Evolutionary conservation across 495 filamentous ascomycete genomes (phyloP).

Genomic region (Arthonia radiata): DNA sequence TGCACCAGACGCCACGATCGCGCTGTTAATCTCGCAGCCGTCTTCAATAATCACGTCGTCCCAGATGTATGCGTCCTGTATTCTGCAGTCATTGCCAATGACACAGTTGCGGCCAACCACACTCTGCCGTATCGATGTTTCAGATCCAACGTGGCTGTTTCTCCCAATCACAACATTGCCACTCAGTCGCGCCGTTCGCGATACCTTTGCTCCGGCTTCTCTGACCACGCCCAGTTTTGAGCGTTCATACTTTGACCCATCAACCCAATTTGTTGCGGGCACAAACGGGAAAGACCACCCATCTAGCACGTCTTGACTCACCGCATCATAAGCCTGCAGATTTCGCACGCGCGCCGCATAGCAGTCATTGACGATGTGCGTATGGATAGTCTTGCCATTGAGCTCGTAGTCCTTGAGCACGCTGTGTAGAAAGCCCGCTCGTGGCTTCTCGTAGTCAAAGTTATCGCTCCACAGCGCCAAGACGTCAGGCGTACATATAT

Average conservation of each 20-base stretch:
- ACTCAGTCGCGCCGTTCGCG: conserved; percentile 40
- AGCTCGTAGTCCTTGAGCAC: conserved; percentile 91
- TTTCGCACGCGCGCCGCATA: conserved; percentile 67
- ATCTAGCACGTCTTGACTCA: conserved; percentile 68
- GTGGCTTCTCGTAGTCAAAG: conserved; percentile 81
- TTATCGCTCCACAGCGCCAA: conserved; percentile 88
- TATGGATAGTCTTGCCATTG: conserved; percentile 85
- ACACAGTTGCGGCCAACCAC: conserved; percentile 61
- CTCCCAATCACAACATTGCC: conserved; percentile 49
- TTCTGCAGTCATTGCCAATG: conserved; percentile 59
- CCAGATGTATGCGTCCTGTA: conserved; percentile 78
- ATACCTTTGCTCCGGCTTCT: conserved; percentile 43
- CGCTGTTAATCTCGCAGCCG: conserved; percentile 36
- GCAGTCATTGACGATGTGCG: conserved; percentile 53
- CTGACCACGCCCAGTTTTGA: conserved; percentile 40
- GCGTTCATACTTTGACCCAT: conserved; percentile 48
- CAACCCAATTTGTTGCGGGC: conserved; percentile 65
- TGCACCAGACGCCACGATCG: conserved; percentile 50
- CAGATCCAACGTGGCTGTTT: conserved; percentile 49
- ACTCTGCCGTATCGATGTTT: conserved; percentile 39
- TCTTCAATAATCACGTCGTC: conserved; percentile 56
- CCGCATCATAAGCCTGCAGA: conserved; percentile 68
- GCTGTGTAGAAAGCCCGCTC: conserved; percentile 69
- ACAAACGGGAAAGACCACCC: conserved; percentile 86
- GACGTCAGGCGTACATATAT: conserved; percentile 93